Evolutionary conservation across 2,329 filamentous ascomycete genomes (phyloP), one percentile per base, ranked within the genome.

Genomic region (Colletotrichum echinochloae): DNA sequence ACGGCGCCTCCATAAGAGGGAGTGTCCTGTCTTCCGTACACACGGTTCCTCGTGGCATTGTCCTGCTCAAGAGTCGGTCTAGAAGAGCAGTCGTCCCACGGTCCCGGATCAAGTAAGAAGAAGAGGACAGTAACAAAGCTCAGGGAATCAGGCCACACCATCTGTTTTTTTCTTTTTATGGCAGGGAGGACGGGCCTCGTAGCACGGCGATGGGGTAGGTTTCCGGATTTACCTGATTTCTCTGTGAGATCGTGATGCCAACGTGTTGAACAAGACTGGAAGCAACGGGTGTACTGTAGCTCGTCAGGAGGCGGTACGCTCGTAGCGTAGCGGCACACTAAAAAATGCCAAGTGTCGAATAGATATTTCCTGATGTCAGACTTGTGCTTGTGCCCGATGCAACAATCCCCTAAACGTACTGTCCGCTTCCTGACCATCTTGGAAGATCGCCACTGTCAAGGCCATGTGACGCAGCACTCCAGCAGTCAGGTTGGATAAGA

Each of bases 71-170:
- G 49, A 28, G 18, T 30, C 7, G 3, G 49, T 41, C 56, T 44
- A 33, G 44, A 39, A 61, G 26, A 44, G 39, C 49, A 55, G 56
- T 60, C 35, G 49, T 56, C 48, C 33, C 67, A 61, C 63, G 37
- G 54, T 65, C 54, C 65, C 66, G 61, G 61, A 5, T 37, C 61
- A 54, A 65, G 35, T 33, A 61, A 30, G 20, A 23, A 55, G 33
- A 28, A 56, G 26, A 33, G 33, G 12, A 4, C 14, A 23, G 44
- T 14, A 23, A n/a, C 14, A 54, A 41, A 20, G 8, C 39, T 28
- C 44, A 5, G 23, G 3, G 23, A 20, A 28, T 7, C 11, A 49
- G 62, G n/a, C 37, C 20, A 37, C 2, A 35, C 18, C 16, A 55
- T 44, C 48, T 44, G 48, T 18, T 54, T 54, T n/a, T 37, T 16